Conservation (phyloP, 169 alveolate genomes). For the Cystoisospora suis region DNA sequence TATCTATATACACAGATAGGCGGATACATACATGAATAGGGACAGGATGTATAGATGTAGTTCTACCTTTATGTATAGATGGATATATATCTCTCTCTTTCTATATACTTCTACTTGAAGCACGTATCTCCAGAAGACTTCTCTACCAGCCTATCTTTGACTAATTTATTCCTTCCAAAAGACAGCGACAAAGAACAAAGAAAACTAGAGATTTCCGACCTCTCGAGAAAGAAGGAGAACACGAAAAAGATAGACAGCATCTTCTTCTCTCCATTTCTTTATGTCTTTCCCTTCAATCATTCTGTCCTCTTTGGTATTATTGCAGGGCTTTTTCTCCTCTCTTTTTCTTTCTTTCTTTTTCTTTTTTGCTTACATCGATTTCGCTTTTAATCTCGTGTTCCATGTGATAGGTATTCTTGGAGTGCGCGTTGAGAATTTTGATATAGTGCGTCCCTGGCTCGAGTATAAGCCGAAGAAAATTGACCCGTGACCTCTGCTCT, state of each 20-base stretch:
- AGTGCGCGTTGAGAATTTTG: background rate
- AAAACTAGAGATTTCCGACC: too few relatives aligned
- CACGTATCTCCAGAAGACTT: too few relatives aligned
- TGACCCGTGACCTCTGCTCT: conserved; percentile 70
- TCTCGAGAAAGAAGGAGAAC: too few relatives aligned
- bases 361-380: background rate
- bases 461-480: conserved; percentile 66
- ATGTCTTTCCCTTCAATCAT: too few relatives aligned
- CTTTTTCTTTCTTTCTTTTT: background rate
- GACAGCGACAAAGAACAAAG: too few relatives aligned
- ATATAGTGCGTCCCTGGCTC: conserved; percentile 65
- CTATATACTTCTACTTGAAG: background rate
- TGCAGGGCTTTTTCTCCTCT: background rate
- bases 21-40: background rate
- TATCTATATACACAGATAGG: background rate
- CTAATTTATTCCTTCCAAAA: too few relatives aligned
- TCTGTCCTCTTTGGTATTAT: too few relatives aligned
- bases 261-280: too few relatives aligned
- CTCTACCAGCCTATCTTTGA: too few relatives aligned
- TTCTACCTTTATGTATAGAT: background rate
- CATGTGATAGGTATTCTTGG: background rate
- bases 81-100: background rate
- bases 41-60: background rate
- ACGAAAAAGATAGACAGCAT: too few relatives aligned
- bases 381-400: background rate